Base-by-base conservation (phyloP, 352 stramenopile species). In the Blastocystis sp. region DNA sequence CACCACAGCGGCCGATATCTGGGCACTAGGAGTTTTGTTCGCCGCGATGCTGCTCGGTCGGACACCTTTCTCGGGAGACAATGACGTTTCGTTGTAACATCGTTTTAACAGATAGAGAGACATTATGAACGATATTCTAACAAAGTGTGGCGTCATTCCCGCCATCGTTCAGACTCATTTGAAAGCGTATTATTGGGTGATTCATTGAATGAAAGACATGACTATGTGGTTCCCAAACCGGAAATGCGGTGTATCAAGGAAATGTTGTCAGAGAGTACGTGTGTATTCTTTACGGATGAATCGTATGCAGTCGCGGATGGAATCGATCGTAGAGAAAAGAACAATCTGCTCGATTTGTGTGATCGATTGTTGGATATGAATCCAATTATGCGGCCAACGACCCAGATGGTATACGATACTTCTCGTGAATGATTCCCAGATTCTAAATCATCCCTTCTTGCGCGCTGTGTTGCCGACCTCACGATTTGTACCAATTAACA, bases 331-430 rank as follows among this genome's bases (percentile, higher is more conserved):
- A 53, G 64, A n/a, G 64, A 76, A n/a, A 29, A 34, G 8, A 38
- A 53, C 8, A 53, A 57, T 21, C 27, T 76, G 44, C 34, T 76
- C 9, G 64, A 76, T 76, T 32, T 76, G 11, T 76, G 64, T 54
- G 64, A 76, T 34, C 34, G 64, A 21, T 34, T 76, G 1, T 34
- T 76, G 36, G 64, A 76, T 57, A 11, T 76, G 40, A 76, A 76
- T 56, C 64, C 64, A n/a, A 27, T 36, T 8, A 76, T 76, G 64
- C 64, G 64, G 36, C 64, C 64, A n/a, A 76, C 64, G 11, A 76
- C 64, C 11, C 64, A 76, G 3, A 64, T 64, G 54, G 46, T 54
- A 54, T 54, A 54, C 11, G 9, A 21, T 21, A 54, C 11, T 54
- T 54, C 46, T 54, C 21, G 21, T 54, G 46, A 54, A n/a, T n/a